phyloP scores from a whole-genome alignment of 345 rosid species.

The Erodium maritimum region DNA sequence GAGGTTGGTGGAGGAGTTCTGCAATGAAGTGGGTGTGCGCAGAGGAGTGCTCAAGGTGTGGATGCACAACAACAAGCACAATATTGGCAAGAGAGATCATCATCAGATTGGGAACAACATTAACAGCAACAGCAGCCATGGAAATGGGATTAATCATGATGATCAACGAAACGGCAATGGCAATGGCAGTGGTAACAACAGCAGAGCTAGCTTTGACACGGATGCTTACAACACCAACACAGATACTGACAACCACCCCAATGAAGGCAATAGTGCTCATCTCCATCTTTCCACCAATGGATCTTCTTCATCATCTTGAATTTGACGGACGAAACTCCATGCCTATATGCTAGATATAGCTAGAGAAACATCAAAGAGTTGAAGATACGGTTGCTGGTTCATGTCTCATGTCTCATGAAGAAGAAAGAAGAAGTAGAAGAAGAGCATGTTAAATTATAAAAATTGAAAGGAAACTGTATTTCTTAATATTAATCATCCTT shows the following conservation, averaged over 20 bases:
- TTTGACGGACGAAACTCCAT: no score
- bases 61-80: constrained; percentile 34
- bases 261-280: not conserved
- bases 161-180: not conserved
- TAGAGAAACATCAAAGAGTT: not conserved
- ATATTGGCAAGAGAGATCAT: constrained; percentile 9
- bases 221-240: no score
- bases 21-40: constrained; percentile 19
- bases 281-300: not conserved
- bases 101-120: not conserved
- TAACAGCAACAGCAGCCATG: not conserved
- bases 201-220: constrained; percentile 1
- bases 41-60: constrained; percentile 23
- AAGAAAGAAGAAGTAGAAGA: not conserved
- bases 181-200: not conserved
- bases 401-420: no score
- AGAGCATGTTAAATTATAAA: not conserved
- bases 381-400: no score
- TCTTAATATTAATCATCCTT: no score
- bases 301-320: constrained; percentile 11
- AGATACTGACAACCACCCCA: not conserved
- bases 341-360: no score
- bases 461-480: not conserved
- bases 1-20: constrained; percentile 15
- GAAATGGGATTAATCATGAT: not conserved